Evolutionary conservation across 2,329 filamentous ascomycete genomes (phyloP), one percentile per base, ranked within the genome.

Genomic region (Geosmithia flava): DNA sequence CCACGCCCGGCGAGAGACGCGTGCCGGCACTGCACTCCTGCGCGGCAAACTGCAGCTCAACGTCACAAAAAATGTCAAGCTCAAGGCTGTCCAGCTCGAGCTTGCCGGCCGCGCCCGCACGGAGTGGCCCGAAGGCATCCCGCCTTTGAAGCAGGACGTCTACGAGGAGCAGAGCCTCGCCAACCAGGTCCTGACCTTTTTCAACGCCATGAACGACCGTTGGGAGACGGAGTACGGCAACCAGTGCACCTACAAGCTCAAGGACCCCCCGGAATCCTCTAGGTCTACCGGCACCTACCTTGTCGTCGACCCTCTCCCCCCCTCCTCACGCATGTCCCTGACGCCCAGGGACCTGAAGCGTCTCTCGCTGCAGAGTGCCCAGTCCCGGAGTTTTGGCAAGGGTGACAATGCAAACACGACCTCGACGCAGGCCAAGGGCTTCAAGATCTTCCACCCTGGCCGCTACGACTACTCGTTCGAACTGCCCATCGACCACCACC

Each of bases 111-210:
- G 81, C 60, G 87, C 89, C 3, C 79, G 85, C 53, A 97, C 93
- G 1, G 89, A 95, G 60, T 98, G 93, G 93, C 91, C 93, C 16
- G 93, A 97, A 69, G 88, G 89, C 46, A 93, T 97, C 29, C 91
- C 93, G 3, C 89, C 90, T 0, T 76, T 83, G 49, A 95, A 95
- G 63, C 76, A 83, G 1, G 86, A 95, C 41, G 81, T 87, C 47
- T 84, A 80, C 57, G 89, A 97, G 60, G 85, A 87, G 53, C 85
- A 93, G 55, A 87, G 82, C 3, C 74, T 97, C 51, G 83, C 94
- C 65, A 91, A 86, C 41, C 90, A 96, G 59, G 91, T 81, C 17
- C 81, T 88, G 66, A 91, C 85, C 0, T 97, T 97, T 61, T 98
- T 96, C 72, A 94, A 96, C 58, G 84, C 85, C 45, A 69, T 76